These are phyloP conservation scores for Taiozyma sp. DNA, from an alignment of 1,139 yeast genomes.

Conservation along the genomic window DNA sequence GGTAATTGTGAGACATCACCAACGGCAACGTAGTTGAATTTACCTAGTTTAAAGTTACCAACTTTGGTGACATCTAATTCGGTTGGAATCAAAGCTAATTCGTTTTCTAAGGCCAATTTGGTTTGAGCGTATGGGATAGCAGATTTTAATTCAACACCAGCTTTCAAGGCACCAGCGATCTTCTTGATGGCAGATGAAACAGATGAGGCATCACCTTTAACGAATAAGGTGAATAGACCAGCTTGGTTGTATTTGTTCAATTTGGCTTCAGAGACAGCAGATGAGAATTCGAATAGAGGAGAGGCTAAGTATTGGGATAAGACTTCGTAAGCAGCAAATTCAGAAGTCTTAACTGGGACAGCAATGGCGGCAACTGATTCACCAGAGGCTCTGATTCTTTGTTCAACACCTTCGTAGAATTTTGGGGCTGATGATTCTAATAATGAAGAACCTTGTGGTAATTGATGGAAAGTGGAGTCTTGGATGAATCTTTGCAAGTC, in stretches of 20 bases:
- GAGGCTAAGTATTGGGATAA: slow-evolving; percentile 73
- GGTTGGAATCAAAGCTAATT: slow-evolving; percentile 28
- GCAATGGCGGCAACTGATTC: slow-evolving; percentile 76
- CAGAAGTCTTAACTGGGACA: slow-evolving; percentile 63
- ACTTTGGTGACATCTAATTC: slow-evolving; percentile 40
- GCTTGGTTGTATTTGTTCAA: slow-evolving; percentile 73
- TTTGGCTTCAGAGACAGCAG: slow-evolving; percentile 48
- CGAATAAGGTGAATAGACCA: slow-evolving; percentile 72
- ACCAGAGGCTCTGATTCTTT: slow-evolving; percentile 70
- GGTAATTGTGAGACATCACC: slow-evolving; percentile 91
- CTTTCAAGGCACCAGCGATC: slow-evolving; percentile 52
- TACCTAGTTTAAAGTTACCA: slow-evolving; percentile 51
- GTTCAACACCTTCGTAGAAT: slow-evolving; percentile 59
- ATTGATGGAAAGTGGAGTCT: slow-evolving; percentile 60
- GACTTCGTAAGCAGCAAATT: slow-evolving; percentile 66
- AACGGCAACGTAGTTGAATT: slow-evolving; percentile 83
- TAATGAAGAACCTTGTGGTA: slow-evolving; percentile 55
- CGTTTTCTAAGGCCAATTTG: slow-evolving; percentile 36
- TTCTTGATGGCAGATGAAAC: slow-evolving; percentile 62
- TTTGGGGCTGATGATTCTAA: slow-evolving; percentile 38
- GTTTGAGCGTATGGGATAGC: slow-evolving; percentile 43
- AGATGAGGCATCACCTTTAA: slow-evolving; percentile 54
- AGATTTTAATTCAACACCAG: slow-evolving; percentile 42
- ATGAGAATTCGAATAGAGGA: slow-evolving; percentile 46
- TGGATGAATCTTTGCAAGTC: slow-evolving; percentile 65